Conservation (phyloP, 2,329 filamentous ascomycete species). For the Colletotrichum coccodes region DNA sequence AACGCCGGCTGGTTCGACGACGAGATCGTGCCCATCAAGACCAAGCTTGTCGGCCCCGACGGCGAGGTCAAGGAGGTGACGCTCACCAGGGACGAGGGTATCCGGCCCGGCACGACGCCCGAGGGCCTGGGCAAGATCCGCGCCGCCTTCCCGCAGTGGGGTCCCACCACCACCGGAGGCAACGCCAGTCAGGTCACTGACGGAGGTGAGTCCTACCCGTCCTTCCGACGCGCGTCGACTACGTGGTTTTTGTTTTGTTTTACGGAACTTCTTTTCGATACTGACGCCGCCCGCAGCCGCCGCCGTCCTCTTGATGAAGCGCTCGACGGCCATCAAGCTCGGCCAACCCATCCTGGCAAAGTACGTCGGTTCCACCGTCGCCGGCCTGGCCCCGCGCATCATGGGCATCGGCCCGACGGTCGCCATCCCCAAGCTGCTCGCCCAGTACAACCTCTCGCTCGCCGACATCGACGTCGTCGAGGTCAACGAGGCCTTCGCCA, state of each 20-base stretch:
- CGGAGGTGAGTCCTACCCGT: slow-evolving; percentile 66
- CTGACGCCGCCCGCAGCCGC: too few species aligned
- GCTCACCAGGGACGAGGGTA: slow-evolving; percentile 88
- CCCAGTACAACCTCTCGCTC: slow-evolving; percentile 79
- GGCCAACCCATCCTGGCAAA: slow-evolving; percentile 94
- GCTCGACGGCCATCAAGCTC: slow-evolving; percentile 85
- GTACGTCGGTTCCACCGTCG: slow-evolving; percentile 90
- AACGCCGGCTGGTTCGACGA: slow-evolving; percentile 92
- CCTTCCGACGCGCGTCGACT: too few species aligned
- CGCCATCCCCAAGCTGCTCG: slow-evolving; percentile 84
- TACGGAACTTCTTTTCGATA: too few species aligned
- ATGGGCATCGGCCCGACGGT: slow-evolving; percentile 92
- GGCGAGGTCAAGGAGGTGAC: slow-evolving; percentile 82
- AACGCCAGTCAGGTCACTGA: slow-evolving; percentile 97
- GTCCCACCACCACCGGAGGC: slow-evolving; percentile 86
- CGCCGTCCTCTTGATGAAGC: slow-evolving; percentile 92
- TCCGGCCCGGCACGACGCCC: slow-evolving; percentile 87
- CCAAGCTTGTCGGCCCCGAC: slow-evolving; percentile 84
- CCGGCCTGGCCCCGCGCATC: slow-evolving; percentile 89
- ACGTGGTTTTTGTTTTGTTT: too few species aligned
- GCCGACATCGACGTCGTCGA: slow-evolving; percentile 91
- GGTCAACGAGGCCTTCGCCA: slow-evolving; percentile 97
- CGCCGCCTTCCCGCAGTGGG: slow-evolving; percentile 90
- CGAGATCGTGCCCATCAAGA: slow-evolving; percentile 90
- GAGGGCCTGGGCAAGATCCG: slow-evolving; percentile 87